Evolutionary conservation across 2,329 filamentous ascomycete species (phyloP).

Genomic region (Fusarium tanahbumbuense): DNA sequence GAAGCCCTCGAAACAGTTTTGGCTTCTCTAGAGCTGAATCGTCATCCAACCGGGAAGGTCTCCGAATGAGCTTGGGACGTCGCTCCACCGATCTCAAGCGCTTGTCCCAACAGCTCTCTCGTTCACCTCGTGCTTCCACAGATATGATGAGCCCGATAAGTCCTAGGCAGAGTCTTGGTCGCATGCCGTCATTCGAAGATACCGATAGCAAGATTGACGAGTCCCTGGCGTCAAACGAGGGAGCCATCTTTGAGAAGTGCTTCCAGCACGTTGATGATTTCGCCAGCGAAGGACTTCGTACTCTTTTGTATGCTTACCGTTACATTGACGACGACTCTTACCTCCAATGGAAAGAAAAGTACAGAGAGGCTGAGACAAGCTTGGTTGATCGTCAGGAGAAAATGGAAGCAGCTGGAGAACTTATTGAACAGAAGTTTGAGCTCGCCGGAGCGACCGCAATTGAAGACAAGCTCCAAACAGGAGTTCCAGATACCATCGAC

Average conservation of each 20-base stretch:
- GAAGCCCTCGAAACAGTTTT: slow-evolving; percentile 56
- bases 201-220: slow-evolving; percentile 70
- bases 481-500: slow-evolving; percentile 92
- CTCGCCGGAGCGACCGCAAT: slow-evolving; percentile 90
- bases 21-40: slow-evolving; percentile 47
- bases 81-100: slow-evolving; percentile 47
- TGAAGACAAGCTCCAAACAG: slow-evolving; percentile 90
- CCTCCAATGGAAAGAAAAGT: slow-evolving; percentile 78
- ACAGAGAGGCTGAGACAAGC: slow-evolving; percentile 84
- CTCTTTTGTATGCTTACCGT: slow-evolving; percentile 84
- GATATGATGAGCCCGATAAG: slow-evolving; percentile 42
- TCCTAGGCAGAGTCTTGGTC: slow-evolving; percentile 42
- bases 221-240: slow-evolving; percentile 68
- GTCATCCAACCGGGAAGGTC: slow-evolving; percentile 45
- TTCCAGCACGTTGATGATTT: slow-evolving; percentile 92
- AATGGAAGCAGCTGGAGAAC: slow-evolving; percentile 83
- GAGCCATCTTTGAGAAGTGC: slow-evolving; percentile 80
- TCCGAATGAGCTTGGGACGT: slow-evolving; percentile 48
- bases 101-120: slow-evolving; percentile 46
- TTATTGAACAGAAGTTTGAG: slow-evolving; percentile 84
- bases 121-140: slow-evolving; percentile 44
- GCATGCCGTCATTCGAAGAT: slow-evolving; percentile 49
- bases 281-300: slow-evolving; percentile 87
- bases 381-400: slow-evolving; percentile 81
- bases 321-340: slow-evolving; percentile 83